A percentile compares a stretch with the other conserved stretches of the same genome.
These are phyloP conservation scores for Tricholoma sp. DNA, from an alignment of 768 basidiomycete genomes.

Conservation along the genomic window DNA sequence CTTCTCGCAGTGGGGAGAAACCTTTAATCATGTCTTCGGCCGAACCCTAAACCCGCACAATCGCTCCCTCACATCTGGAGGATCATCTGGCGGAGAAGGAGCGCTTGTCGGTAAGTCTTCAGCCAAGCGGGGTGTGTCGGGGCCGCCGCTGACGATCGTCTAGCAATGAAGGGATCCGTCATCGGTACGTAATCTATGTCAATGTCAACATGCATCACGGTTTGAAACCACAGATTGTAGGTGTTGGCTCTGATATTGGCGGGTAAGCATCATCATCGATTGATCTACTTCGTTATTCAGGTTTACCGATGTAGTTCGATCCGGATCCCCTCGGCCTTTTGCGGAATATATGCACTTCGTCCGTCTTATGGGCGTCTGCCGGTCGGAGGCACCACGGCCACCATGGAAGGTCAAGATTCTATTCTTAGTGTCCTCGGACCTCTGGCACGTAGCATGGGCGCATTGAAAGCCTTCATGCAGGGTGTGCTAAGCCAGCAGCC, in stretches of 20 bases:
- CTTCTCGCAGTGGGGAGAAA: conserved; percentile 60
- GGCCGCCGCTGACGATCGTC: neutral
- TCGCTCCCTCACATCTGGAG: conserved; percentile 64
- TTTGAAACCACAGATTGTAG: conserved; percentile 26
- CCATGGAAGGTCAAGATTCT: conserved; percentile 67
- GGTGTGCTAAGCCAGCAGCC: conserved; percentile 54
- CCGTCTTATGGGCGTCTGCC: conserved; percentile 70
- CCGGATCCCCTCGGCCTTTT: conserved; percentile 64
- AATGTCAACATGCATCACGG: neutral
- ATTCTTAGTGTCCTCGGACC: conserved; percentile 73
- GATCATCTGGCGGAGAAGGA: conserved; percentile 85
- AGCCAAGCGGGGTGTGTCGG: neutral
- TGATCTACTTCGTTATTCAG: neutral
- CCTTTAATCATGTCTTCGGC: conserved; percentile 75
- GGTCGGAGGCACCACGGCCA: conserved; percentile 60
- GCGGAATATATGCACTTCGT: conserved; percentile 66
- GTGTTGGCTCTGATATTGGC: conserved; percentile 79
- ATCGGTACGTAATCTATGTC: conserved; percentile 25
- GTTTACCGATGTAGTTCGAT: conserved; percentile 43
- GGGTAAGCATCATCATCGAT: conserved; percentile 39
- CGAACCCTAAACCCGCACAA: conserved; percentile 75
- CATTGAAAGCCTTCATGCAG: conserved; percentile 63
- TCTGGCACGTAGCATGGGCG: conserved; percentile 49
- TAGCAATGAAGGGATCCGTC: conserved; percentile 41
- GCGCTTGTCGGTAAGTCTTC: conserved; percentile 53